Base-by-base conservation (phyloP, 2,329 filamentous ascomycete genomes). In the Exophiala sideris region DNA sequence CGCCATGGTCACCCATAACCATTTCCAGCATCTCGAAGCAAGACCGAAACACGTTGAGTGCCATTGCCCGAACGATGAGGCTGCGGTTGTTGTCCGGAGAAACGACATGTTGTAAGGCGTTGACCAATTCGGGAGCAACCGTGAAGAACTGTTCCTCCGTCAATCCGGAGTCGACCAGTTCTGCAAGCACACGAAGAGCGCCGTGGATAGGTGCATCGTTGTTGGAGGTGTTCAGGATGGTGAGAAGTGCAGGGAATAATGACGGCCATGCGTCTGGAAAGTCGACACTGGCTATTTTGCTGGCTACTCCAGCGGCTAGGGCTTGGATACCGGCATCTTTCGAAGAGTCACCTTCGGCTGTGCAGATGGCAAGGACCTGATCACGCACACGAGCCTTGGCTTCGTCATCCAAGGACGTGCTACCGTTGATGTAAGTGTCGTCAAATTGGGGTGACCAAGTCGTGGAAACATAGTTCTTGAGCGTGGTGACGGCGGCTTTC, bases 11-110 rank as follows among this genome's bases (percentile, higher is more conserved):
- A 62, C 96, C 91, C 78, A 96, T 88, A 62, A 97, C 88, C 83
- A 96, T 95, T 73, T 97, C 91, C 75, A 99, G 83, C 52, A 94
- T 89, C 68, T 97, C 91, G 70, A 99, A 95, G 72, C 90, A 96
- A 45, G 85, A 85, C 53, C 90, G 83, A 77, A 97, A 96, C 54
- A 96, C 89, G 38, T 88, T 89, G 39, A 97, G 87, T 36, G 94
- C 89, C 62, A 97, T 78, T 29, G 91, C 90, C 57, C 94, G 83
- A 54, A 96, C 77, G 56, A 84, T 83, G 8, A 87, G 80, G 67
- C 89, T 91, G 64, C 89, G 84, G 57, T 79, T 79, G 55, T 87
- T 82, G 68, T 88, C 88, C 52, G 88, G 79, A 11, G 24, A 29
- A 3, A 91, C 90, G 35, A 96, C 87, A 64, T 89, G 82, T 69